Base-by-base conservation (phyloP, 1,284 basidiomycete species). In the Vanrija pseudolonga region DNA sequence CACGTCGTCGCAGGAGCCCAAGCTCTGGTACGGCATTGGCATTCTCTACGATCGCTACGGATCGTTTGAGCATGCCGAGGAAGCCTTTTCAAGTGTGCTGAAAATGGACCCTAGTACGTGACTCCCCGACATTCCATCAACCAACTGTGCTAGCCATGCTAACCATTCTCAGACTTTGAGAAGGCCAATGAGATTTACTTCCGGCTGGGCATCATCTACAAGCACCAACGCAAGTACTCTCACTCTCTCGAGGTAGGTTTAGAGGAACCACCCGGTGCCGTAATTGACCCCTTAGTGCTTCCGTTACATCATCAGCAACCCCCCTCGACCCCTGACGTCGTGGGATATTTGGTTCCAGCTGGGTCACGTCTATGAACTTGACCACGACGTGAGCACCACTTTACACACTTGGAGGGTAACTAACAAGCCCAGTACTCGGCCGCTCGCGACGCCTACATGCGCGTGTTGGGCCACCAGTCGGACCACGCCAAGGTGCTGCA, bases 291-390 rank as follows among this genome's bases (percentile, higher is more conserved):
- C 32, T 15, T 32, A 81, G 50, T 96, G 93, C 79, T 98, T 98
- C 79, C 90, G 94, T 67, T 90, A 90, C 69, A 98, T 98, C 57
- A 84, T 98, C 56, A 87, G 88, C 65, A 95, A 92, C 68, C 95
- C 96, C 4, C 95, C 96, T 15, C 87, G 85, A 61, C 95, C 96
- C 0, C 85, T 98, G 36, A 95, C 95, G 15, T 90, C 95, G 69
- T 91, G 93, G 63, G 94, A 98, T 69, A 98, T 99, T 61, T 98
- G 93, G 91, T 98, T 98, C 84, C 96, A 99, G 78, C 97, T 98
- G 59, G 95, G 96, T 2, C 96, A 98, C 71, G 95, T 98, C 18
- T 93, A 93, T 68, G 96, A 98, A 77, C 69, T 73, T 36, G 70
- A 74, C 47, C 68, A 68, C 42, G 71, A 74, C 45, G 73, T 32